Conservation (phyloP, 139 green algal genomes). For the Closterium sp. region DNA sequence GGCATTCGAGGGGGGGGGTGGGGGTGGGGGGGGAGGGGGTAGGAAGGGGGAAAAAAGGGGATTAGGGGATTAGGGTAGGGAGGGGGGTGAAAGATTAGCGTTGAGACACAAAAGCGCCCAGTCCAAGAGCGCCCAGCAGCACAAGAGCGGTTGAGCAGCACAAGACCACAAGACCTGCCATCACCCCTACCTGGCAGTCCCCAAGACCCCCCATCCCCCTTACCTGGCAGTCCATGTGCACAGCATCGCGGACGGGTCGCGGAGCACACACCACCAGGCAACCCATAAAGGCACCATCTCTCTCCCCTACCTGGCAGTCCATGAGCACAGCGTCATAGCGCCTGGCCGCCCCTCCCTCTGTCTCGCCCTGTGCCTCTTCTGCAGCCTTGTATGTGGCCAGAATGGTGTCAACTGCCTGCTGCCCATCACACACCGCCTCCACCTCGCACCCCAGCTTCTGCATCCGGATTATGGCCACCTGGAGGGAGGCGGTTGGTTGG, state of each 20-base stretch:
- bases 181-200: not conserved
- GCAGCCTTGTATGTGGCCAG: not conserved
- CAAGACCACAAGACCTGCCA: too few relatives aligned
- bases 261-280: too few relatives aligned
- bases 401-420: slow-evolving; percentile 33
- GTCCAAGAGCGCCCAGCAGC: too few relatives aligned
- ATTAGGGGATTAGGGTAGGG: too few relatives aligned
- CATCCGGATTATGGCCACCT: slow-evolving; percentile 33
- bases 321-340: slow-evolving; percentile 71
- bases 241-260: too few relatives aligned
- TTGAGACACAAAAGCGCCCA: too few relatives aligned
- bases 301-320: slow-evolving; percentile 71
- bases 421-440: slow-evolving; percentile 26
- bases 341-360: not conserved
- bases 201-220: not conserved
- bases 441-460: slow-evolving; percentile 43
- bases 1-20: slow-evolving; percentile 67
- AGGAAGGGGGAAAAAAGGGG: too few relatives aligned
- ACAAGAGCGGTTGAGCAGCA: too few relatives aligned
- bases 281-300: too few relatives aligned
- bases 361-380: not conserved
- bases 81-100: too few relatives aligned
- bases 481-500: not conserved
- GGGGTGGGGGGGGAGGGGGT: too few relatives aligned
- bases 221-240: not conserved